Conservation (phyloP, 1,139 yeast genomes). For the Diutina mesorugosa region DNA sequence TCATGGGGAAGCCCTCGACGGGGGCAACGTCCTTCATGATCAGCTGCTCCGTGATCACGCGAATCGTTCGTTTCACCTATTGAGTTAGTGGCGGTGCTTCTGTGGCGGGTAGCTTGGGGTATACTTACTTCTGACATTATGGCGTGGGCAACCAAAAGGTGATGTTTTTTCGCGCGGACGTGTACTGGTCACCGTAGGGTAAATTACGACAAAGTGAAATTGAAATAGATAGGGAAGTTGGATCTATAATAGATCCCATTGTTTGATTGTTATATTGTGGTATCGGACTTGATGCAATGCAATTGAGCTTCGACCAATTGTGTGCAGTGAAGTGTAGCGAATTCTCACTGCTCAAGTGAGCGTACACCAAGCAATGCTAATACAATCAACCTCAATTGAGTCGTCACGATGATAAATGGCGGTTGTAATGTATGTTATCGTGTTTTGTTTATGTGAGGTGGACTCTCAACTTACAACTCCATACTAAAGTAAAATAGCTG, state of each 20-base stretch:
- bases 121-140: not conserved
- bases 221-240: not conserved
- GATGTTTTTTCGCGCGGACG: not conserved
- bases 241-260: not conserved
- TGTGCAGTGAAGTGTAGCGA: no score
- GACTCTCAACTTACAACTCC: no score
- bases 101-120: not conserved
- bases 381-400: no score
- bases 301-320: no score
- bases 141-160: not conserved
- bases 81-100: not conserved
- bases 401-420: no score
- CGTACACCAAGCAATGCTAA: no score
- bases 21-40: slow-evolving; percentile 65
- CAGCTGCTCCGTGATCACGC: slow-evolving; percentile 81
- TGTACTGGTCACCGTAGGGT: not conserved
- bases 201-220: not conserved
- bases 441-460: no score
- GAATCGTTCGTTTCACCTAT: slow-evolving; percentile 71
- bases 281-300: no score
- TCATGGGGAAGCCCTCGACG: slow-evolving; percentile 88
- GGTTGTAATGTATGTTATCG: no score
- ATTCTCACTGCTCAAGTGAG: no score
- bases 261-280: no score
- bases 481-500: no score